Evolutionary conservation across 2,329 filamentous ascomycete species (phyloP).

Genomic region (Cercospora sesami): DNA sequence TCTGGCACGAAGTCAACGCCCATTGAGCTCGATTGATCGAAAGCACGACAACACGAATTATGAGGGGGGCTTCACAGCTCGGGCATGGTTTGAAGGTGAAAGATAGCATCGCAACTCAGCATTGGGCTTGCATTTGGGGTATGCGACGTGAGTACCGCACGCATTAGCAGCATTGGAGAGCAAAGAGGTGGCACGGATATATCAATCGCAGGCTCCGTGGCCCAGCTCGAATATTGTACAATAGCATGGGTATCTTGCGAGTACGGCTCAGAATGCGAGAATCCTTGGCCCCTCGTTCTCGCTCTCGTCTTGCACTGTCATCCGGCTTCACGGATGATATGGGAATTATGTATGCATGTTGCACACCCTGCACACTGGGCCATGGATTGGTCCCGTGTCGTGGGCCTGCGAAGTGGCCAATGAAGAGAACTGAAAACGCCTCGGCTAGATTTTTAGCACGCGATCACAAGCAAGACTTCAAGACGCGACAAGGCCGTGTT

Average conservation of each 20-base stretch:
- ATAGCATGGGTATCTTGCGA: not conserved
- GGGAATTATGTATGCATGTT: not conserved
- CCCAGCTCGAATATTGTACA: not conserved
- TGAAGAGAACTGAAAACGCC: not conserved
- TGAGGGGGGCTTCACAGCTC: not conserved
- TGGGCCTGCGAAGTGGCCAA: not conserved
- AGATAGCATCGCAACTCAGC: not conserved
- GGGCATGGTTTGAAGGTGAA: not conserved
- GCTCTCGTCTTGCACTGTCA: slow-evolving; percentile 12
- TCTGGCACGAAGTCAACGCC: not conserved
- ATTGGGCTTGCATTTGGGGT: not conserved
- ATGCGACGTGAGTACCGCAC: not conserved
- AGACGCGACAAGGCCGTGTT: not conserved
- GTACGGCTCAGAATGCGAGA: not conserved
- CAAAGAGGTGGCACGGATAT: not conserved
- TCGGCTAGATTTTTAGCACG: not conserved
- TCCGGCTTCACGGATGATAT: not conserved
- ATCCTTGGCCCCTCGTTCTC: slow-evolving; percentile 15
- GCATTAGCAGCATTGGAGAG: not conserved
- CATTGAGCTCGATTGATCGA: not conserved
- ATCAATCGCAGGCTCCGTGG: not conserved
- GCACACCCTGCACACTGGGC: not conserved
- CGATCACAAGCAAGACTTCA: slow-evolving; percentile 10
- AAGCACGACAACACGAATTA: not conserved
- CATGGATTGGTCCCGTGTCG: not conserved